Conservation (phyloP, 768 basidiomycete genomes). For the Jaapia argillacea region DNA sequence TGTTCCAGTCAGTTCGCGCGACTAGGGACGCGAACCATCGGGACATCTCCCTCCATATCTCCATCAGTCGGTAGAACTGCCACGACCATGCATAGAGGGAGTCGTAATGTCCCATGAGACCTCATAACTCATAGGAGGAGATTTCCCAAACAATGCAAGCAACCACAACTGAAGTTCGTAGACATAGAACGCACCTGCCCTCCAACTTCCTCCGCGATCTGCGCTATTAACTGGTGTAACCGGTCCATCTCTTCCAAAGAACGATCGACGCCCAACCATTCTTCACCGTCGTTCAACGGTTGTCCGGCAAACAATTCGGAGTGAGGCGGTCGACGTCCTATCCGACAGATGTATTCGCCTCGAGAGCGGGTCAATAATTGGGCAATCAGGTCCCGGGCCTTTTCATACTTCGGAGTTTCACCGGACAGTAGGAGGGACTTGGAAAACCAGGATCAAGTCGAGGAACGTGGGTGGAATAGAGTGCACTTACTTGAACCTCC, state of each 20-base stretch:
- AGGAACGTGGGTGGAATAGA: neutral
- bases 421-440: conserved; percentile 38
- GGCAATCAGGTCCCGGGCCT: conserved; percentile 56
- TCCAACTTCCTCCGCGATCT: conserved; percentile 64
- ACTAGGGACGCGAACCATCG: too few relatives aligned
- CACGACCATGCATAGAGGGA: too few relatives aligned
- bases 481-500: conserved; percentile 36
- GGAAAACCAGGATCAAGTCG: conserved; percentile 3
- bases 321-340: conserved; percentile 59
- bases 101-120: neutral
- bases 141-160: neutral
- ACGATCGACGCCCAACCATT: conserved; percentile 44
- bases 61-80: too few relatives aligned
- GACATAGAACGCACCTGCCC: conserved; percentile 44
- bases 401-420: conserved; percentile 31
- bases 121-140: too few relatives aligned
- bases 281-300: conserved; percentile 29
- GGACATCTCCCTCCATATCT: too few relatives aligned
- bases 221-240: conserved; percentile 33
- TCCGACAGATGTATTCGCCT: conserved; percentile 68
- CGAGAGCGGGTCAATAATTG: conserved; percentile 53
- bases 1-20: too few relatives aligned
- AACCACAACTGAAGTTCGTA: neutral
- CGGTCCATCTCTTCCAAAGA: conserved; percentile 41
- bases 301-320: conserved; percentile 46